Evolutionary conservation across 805 yeast species (phyloP).

Genomic region (Yamadazyma takamatsuzukensis): DNA sequence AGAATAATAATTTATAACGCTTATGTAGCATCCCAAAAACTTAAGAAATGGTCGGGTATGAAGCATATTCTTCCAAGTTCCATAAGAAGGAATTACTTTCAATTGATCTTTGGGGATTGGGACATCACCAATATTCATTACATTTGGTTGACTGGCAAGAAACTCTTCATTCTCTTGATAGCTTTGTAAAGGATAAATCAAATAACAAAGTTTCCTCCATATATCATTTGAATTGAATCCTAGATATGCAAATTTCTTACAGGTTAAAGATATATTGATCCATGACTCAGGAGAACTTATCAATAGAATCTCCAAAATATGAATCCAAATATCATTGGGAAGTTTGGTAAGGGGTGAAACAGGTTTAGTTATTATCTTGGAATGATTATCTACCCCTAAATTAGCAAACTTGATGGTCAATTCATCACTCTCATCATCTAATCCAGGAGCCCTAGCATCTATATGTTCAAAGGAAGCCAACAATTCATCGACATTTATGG

Average conservation of each 20-base stretch:
- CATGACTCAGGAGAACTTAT: conserved; percentile 56
- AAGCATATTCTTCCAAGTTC: conserved; percentile 49
- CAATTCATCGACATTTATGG: conserved; percentile 40
- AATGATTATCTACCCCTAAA: conserved; percentile 19
- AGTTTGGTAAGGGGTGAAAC: conserved; percentile 36
- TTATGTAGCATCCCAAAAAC: conserved; percentile 79
- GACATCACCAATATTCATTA: conserved; percentile 16
- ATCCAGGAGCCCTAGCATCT: conserved; percentile 27
- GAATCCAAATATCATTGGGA: conserved; percentile 57
- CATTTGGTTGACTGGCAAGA: conserved; percentile 9
- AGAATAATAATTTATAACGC: conserved; percentile 78
- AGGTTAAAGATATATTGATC: conserved; percentile 58
- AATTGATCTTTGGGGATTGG: conserved; percentile 34
- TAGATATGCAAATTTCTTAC: conserved; percentile 52
- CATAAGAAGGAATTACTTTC: conserved; percentile 25
- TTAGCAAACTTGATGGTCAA: conserved; percentile 25
- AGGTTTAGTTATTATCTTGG: conserved; percentile 14
- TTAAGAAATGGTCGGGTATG: conserved; percentile 71
- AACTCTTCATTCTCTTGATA: conserved; percentile 45
- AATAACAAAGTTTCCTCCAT: conserved; percentile 49
- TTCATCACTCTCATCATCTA: conserved; percentile 14
- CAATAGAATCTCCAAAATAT: conserved; percentile 48
- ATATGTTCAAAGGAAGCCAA: conserved; percentile 31
- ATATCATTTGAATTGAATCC: conserved; percentile 51
- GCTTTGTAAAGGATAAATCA: conserved; percentile 51